Evolutionary conservation across 2,329 filamentous ascomycete species (phyloP).

Genomic region (Lecanicillium sp.): DNA sequence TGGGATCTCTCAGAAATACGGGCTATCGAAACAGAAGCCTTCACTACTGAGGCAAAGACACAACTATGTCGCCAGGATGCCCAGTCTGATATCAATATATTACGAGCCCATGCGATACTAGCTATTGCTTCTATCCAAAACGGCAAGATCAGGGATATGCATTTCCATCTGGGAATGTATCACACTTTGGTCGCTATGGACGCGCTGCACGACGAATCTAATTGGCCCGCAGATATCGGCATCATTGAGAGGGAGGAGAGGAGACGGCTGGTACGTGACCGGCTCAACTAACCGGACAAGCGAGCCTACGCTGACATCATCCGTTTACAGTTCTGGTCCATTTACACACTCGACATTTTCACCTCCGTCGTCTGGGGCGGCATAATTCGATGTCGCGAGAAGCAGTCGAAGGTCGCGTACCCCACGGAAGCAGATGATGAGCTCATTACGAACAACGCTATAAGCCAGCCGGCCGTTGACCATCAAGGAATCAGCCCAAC

Average conservation of each 20-base stretch:
- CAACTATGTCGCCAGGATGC: not conserved
- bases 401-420: conserved; percentile 16
- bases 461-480: conserved; percentile 3
- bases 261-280: conserved; percentile 33
- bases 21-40: conserved; percentile 6
- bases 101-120: conserved; percentile 39
- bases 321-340: conserved; percentile 41
- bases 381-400: conserved; percentile 15
- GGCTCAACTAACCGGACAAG: too few relatives aligned
- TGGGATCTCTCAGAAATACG: conserved; percentile 33
- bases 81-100: conserved; percentile 25
- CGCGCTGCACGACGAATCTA: conserved; percentile 42
- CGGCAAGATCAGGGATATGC: conserved; percentile 39
- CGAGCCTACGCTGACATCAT: not conserved
- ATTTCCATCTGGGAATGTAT: conserved; percentile 42
- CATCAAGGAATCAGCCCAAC: conserved; percentile 7
- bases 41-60: not conserved
- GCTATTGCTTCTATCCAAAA: conserved; percentile 44
- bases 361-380: conserved; percentile 41
- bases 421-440: conserved; percentile 30
- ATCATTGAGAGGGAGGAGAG: conserved; percentile 40
- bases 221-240: conserved; percentile 39
- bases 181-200: conserved; percentile 40
- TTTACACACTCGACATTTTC: conserved; percentile 49
- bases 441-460: conserved; percentile 22